Conservation (phyloP, 202 grass and related monocot genomes). For the Setaria italica region DNA sequence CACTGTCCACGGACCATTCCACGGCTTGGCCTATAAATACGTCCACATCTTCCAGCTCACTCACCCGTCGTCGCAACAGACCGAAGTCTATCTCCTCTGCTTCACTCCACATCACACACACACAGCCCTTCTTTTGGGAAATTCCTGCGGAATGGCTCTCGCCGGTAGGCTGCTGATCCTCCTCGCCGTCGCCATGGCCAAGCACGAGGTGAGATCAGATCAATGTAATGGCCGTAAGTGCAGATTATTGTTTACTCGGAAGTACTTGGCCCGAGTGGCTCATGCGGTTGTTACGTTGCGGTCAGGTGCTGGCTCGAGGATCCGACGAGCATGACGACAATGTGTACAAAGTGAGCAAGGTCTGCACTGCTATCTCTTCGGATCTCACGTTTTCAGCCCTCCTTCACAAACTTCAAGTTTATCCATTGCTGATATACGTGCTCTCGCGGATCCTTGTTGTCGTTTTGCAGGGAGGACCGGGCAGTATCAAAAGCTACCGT, state of each 20-base stretch:
- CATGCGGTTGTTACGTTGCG: not conserved
- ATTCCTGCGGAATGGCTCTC: constrained; percentile 39
- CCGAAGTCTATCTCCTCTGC: constrained; percentile 1
- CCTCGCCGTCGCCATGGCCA: constrained; percentile 49
- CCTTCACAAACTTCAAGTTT: not conserved
- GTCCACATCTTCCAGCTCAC: constrained; percentile 31
- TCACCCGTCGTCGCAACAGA: constrained; percentile 15
- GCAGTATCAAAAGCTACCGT: constrained; percentile 57
- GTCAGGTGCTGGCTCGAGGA: constrained; percentile 47
- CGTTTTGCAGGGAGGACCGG: constrained; percentile 52
- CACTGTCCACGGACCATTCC: not conserved
- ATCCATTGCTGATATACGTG: not conserved
- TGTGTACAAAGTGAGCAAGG: constrained; percentile 63
- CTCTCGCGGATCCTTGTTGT: not conserved
- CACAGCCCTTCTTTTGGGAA: not conserved
- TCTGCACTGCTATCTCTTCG: not conserved
- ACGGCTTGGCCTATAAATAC: constrained; percentile 55
- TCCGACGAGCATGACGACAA: constrained; percentile 33
- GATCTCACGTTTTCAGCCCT: not conserved
- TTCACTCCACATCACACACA: constrained; percentile 28
- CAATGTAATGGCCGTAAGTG: too few species aligned
- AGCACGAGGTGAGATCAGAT: constrained; percentile 40
- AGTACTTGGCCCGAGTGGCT: not conserved
- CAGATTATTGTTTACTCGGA: not conserved
- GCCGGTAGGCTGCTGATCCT: constrained; percentile 58